Conservation (phyloP, 2,329 filamentous ascomycete species). For the Alternaria ethzedia region DNA sequence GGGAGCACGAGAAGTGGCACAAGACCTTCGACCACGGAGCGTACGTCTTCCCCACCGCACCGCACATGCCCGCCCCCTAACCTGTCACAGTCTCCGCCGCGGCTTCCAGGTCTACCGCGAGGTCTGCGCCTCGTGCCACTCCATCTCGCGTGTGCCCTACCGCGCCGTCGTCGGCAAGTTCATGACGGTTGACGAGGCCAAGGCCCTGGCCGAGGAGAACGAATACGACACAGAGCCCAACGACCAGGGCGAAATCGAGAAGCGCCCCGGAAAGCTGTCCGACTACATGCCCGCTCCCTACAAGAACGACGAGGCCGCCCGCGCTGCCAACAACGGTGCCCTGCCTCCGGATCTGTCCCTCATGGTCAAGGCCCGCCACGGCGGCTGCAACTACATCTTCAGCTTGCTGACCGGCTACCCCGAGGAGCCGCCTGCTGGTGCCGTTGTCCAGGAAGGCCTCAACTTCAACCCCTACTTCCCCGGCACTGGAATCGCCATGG, state of each 20-base stretch:
- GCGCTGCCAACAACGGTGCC: conserved; percentile 97
- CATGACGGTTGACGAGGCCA: conserved; percentile 97
- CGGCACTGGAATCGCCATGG: conserved; percentile 98
- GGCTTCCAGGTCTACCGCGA: conserved; percentile 99
- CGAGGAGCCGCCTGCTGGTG: conserved; percentile 91
- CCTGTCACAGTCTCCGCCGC: conserved; percentile 77
- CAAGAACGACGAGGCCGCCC: conserved; percentile 98
- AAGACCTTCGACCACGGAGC: conserved; percentile 98
- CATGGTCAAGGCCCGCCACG: conserved; percentile 97
- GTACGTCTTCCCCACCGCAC: conserved; percentile 64
- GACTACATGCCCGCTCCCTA: conserved; percentile 95
- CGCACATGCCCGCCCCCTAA: conserved; percentile 4
- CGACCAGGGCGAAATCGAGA: conserved; percentile 96
- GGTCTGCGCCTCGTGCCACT: conserved; percentile 98
- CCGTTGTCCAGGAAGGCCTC: conserved; percentile 81
- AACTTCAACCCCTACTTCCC: conserved; percentile 99
- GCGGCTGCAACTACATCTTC: conserved; percentile 99
- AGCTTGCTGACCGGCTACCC: conserved; percentile 95
- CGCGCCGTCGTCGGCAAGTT: conserved; percentile 87
- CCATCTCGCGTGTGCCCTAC: conserved; percentile 91
- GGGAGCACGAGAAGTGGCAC: conserved; percentile 89
- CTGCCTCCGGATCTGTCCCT: conserved; percentile 96
- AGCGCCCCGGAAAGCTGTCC: conserved; percentile 97
- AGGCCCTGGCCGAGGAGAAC: conserved; percentile 95
- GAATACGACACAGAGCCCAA: conserved; percentile 99